Percentiles rank a stretch among this genome's conserved stretches.
These are phyloP conservation scores for Fusarium pseudoanthophilum DNA, from an alignment of 2,329 filamentous ascomycete species.

Conservation along the genomic window DNA sequence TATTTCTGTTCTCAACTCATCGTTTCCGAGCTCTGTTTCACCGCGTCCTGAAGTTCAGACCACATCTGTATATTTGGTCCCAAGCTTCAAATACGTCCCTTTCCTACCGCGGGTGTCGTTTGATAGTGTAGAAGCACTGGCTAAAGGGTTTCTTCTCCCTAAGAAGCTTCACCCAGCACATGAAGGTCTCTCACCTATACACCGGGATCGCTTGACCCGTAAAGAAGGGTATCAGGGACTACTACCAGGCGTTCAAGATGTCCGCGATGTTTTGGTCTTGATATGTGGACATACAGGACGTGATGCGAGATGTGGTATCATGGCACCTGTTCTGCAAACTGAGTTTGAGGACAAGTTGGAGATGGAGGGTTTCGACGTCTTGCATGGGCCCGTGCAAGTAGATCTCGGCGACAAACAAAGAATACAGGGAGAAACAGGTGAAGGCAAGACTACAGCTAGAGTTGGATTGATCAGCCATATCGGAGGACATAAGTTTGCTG, in stretches of 20 bases:
- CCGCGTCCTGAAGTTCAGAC: conserved; percentile 58
- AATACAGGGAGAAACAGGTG: conserved; percentile 32
- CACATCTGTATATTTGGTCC: conserved; percentile 80
- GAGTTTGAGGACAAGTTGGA: conserved; percentile 75
- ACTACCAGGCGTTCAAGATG: conserved; percentile 68
- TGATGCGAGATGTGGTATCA: conserved; percentile 82
- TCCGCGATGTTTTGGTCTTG: conserved; percentile 78
- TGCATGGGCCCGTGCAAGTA: conserved; percentile 57
- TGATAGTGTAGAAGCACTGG: conserved; percentile 65
- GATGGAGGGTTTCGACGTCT: conserved; percentile 60
- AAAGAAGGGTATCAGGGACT: conserved; percentile 63
- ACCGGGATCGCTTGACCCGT: conserved; percentile 62
- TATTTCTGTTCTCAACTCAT: conserved; percentile 79
- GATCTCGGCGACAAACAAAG: conserved; percentile 12
- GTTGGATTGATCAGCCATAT: conserved; percentile 82
- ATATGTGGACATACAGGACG: conserved; percentile 89
- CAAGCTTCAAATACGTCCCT: conserved; percentile 83
- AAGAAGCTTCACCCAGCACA: conserved; percentile 70
- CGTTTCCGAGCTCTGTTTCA: conserved; percentile 70
- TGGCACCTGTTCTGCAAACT: conserved; percentile 76
- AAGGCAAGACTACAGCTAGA: conserved; percentile 57
- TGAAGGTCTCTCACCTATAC: conserved; percentile 66
- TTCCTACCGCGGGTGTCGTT: conserved; percentile 72
- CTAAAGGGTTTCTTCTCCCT: conserved; percentile 74
- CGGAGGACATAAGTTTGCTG: conserved; percentile 86